Conservation (phyloP, 2,329 filamentous ascomycete species). For the Ascochyta clinopodiicola region DNA sequence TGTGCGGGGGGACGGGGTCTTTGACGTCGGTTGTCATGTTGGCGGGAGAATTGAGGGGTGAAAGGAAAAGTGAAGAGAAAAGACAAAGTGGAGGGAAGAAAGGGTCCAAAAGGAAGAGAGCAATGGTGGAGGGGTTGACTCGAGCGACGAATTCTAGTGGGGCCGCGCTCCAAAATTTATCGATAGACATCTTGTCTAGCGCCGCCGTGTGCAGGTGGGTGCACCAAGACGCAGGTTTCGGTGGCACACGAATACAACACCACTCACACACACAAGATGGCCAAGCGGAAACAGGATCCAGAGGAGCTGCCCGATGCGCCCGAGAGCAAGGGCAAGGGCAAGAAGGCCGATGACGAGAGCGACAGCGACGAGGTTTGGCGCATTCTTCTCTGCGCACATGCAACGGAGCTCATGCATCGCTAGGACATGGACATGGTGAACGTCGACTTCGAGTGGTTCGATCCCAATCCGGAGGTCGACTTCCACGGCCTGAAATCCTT, state of each 20-base stretch:
- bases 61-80: conserved; percentile 16
- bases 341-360: conserved; percentile 43
- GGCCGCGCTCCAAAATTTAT: conserved; percentile 4
- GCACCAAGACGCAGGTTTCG: neutral
- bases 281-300: conserved; percentile 46
- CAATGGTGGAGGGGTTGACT: conserved; percentile 23
- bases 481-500: conserved; percentile 94
- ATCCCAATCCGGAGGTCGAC: conserved; percentile 86
- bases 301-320: conserved; percentile 47
- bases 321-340: conserved; percentile 32
- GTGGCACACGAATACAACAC: conserved; percentile 7
- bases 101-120: conserved; percentile 4
- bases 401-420: conserved; percentile 18
- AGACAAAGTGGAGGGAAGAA: conserved; percentile 14
- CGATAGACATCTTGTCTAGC: conserved; percentile 17
- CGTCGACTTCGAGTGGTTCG: conserved; percentile 99
- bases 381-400: conserved; percentile 11
- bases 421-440: conserved; percentile 91
- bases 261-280: conserved; percentile 38
- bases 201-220: neutral
- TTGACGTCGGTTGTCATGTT: conserved; percentile 50
- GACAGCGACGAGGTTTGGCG: conserved; percentile 47
- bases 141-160: neutral
- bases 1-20: conserved; percentile 55
- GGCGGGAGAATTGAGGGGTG: conserved; percentile 21